phyloP scores from a whole-genome alignment of 176 grass and related monocot genomes.

The bread wheat (Triticum aestivum) region DNA sequence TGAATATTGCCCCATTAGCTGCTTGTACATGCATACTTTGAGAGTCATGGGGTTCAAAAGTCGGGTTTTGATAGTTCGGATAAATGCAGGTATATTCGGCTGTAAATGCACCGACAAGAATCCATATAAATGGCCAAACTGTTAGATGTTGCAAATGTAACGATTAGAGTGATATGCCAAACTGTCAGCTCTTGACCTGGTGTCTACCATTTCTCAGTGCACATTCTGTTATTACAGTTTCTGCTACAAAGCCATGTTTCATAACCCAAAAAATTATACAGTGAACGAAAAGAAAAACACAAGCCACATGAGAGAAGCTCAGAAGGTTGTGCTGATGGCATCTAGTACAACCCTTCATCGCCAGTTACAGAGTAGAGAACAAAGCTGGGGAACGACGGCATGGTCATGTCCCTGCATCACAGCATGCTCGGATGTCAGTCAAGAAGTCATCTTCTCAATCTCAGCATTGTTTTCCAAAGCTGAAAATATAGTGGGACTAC shows the following conservation, averaged over 20 bases:
- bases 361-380: constrained; percentile 43
- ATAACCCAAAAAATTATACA: not conserved
- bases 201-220: no score
- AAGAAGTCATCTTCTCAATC: not conserved
- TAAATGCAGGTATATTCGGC: not conserved
- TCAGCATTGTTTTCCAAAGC: not conserved
- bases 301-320: not conserved
- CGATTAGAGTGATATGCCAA: no score
- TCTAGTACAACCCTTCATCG: constrained; percentile 56
- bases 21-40: no score
- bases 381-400: constrained; percentile 55
- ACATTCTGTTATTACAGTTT: not conserved
- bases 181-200: no score
- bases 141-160: not conserved
- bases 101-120: not conserved
- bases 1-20: no score
- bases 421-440: not conserved
- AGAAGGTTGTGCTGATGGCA: not conserved
- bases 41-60: not conserved
- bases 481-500: constrained; percentile 6
- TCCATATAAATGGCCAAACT: constrained; percentile 9
- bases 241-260: not conserved
- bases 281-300: not conserved
- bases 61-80: not conserved
- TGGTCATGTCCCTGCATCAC: constrained; percentile 69